Conservation (phyloP, 2,329 filamentous ascomycete species). For the Calycina herbarum region DNA sequence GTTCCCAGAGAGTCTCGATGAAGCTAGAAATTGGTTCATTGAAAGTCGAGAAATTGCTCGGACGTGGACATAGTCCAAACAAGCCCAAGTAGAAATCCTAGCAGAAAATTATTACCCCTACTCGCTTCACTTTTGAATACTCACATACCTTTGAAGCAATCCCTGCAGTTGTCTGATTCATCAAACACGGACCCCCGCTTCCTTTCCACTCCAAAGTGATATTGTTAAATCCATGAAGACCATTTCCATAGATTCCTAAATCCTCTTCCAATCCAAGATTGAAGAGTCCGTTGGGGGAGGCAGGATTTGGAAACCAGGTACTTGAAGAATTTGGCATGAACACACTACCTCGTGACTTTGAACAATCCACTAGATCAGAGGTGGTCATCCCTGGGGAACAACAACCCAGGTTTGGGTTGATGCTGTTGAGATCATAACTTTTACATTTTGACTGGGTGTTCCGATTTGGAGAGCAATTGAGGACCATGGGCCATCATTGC, state of each 20-base stretch:
- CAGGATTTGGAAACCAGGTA: conserved; percentile 33
- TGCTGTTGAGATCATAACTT: conserved; percentile 43
- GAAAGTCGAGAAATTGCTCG: conserved; percentile 24
- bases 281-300: too few relatives aligned
- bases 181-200: conserved; percentile 16
- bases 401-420: conserved; percentile 30
- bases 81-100: conserved; percentile 30
- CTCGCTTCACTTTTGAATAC: too few relatives aligned
- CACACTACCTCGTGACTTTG: conserved; percentile 39
- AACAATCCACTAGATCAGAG: conserved; percentile 35
- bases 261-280: conserved; percentile 20
- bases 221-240: conserved; percentile 29
- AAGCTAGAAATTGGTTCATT: conserved; percentile 36
- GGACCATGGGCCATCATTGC: conserved; percentile 43
- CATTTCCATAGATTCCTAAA: conserved; percentile 22
- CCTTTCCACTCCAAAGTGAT: conserved; percentile 19
- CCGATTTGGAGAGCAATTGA: conserved; percentile 43
- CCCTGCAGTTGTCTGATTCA: conserved; percentile 28
- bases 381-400: conserved; percentile 25
- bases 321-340: conserved; percentile 41
- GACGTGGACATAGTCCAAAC: conserved; percentile 27
- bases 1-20: conserved; percentile 40
- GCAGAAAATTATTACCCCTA: too few relatives aligned
- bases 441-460: conserved; percentile 39
- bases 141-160: conserved; percentile 33